phyloP scores from a whole-genome alignment of 345 rosid species.

The Arabis alpina region DNA sequence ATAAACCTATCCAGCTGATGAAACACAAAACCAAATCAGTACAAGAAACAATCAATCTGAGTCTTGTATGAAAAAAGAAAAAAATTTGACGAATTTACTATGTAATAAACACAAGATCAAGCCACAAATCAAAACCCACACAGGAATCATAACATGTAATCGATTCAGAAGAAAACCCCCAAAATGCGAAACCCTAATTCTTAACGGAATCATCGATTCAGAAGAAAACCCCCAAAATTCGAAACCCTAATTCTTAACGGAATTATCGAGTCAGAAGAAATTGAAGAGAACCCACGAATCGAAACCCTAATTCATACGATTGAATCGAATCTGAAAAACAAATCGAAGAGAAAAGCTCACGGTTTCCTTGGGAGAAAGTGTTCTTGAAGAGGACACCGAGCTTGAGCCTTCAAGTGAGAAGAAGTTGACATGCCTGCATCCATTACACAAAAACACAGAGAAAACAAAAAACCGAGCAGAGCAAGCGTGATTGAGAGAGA shows the following conservation, averaged over 20 bases:
- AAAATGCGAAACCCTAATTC: slow-evolving; percentile 19
- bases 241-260: too few species aligned
- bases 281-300: slow-evolving; percentile 1
- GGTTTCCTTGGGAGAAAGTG: slow-evolving; percentile 52
- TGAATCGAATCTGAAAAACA: neutral
- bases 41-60: neutral
- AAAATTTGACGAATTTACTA: too few species aligned
- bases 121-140: neutral
- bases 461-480: too few species aligned
- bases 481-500: too few species aligned
- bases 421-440: slow-evolving; percentile 43
- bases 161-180: neutral
- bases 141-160: neutral
- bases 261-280: slow-evolving; percentile 5
- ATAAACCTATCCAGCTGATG: slow-evolving; percentile 72
- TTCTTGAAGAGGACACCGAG: slow-evolving; percentile 57
- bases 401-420: slow-evolving; percentile 40
- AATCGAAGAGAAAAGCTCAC: slow-evolving; percentile 15
- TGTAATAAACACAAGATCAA: too few species aligned
- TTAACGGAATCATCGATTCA: too few species aligned
- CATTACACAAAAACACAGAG: too few species aligned
- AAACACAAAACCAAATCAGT: slow-evolving; percentile 11
- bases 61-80: too few species aligned
- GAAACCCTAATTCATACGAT: slow-evolving; percentile 22
- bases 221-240: too few species aligned